phyloP scores from a whole-genome alignment of 345 rosid species.

The Citrus sinensis region DVS_A1.0 CM039169.1:32190501-32191000 shows the following conservation, averaged over 20 bases:
- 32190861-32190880: slow-evolving; percentile 10
- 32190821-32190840: slow-evolving; percentile 46
- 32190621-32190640: neutral
- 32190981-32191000: slow-evolving; percentile 15
- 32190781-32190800: neutral
- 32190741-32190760: slow-evolving; percentile 25
- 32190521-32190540: neutral
- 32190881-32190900: slow-evolving; percentile 4
- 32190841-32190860: slow-evolving; percentile 29
- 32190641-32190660: slow-evolving; percentile 10
- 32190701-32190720: slow-evolving; percentile 8
- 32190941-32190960: slow-evolving; percentile 22
- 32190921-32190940: slow-evolving; percentile 4
- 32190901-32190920: slow-evolving; percentile 21
- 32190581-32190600: neutral
- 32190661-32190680: neutral
- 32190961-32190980: slow-evolving; percentile 22
- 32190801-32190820: neutral
- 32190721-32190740: slow-evolving; percentile 13
- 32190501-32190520: slow-evolving; percentile 10
- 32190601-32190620: slow-evolving; percentile 5
- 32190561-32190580: neutral
- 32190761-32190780: slow-evolving; percentile 34
- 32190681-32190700: neutral
- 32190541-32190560: neutral